Conservation (phyloP, 2,329 filamentous ascomycete species). For the Trichoderma sp. region DNA sequence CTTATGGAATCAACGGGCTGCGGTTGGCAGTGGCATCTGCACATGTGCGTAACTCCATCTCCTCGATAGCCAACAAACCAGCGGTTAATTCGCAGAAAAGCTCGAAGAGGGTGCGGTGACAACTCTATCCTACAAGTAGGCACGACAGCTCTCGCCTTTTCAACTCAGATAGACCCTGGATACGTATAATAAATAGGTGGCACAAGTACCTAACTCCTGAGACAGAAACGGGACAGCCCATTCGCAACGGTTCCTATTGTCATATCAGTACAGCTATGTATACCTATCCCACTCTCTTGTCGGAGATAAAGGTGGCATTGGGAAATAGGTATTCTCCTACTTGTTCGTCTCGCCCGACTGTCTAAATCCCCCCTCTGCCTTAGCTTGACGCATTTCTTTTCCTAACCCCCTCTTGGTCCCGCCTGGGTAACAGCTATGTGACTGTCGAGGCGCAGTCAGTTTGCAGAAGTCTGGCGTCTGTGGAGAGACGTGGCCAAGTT, state of each 20-base stretch:
- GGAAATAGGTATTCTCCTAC: not conserved
- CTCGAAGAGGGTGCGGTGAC: slow-evolving; percentile 1
- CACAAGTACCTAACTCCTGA: not conserved
- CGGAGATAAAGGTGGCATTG: not conserved
- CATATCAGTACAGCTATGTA: not conserved
- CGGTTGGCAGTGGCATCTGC: not conserved
- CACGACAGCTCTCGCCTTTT: not conserved
- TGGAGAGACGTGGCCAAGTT: slow-evolving; percentile 38
- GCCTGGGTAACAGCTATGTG: not conserved
- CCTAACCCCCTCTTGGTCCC: not conserved
- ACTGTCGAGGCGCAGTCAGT: slow-evolving; percentile 28
- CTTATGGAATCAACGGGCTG: not conserved
- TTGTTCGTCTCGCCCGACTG: not conserved
- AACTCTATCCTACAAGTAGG: not conserved
- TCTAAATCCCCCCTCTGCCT: not conserved
- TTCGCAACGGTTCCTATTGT: not conserved
- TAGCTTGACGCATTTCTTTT: not conserved
- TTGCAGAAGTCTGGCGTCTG: slow-evolving; percentile 26
- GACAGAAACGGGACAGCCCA: not conserved
- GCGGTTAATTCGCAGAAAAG: slow-evolving; percentile 13
- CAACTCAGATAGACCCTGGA: not conserved
- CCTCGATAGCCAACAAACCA: slow-evolving; percentile 37
- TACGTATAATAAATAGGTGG: not conserved
- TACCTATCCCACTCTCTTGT: not conserved
- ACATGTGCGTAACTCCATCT: slow-evolving; percentile 32